These are phyloP conservation scores for Thielaviopsis populi DNA, from an alignment of 2,329 filamentous ascomycete genomes.

Conservation along the genomic window DNA sequence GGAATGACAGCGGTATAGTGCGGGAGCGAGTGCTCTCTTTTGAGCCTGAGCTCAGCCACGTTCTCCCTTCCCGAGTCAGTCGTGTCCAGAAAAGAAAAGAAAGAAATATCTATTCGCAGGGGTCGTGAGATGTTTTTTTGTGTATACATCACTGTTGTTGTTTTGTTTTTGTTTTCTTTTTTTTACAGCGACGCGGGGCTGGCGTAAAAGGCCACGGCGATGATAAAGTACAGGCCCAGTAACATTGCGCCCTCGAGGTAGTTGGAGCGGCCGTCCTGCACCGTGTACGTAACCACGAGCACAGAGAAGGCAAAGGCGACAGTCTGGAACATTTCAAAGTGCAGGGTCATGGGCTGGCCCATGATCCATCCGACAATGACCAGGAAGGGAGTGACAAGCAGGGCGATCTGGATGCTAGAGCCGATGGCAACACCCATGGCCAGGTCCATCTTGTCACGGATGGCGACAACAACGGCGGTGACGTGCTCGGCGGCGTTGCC, in stretches of 20 bases:
- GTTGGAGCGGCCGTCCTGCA: constrained; percentile 71
- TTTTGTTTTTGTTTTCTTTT: not conserved
- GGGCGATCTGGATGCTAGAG: constrained; percentile 67
- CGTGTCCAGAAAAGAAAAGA: too few species aligned
- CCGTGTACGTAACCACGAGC: constrained; percentile 58
- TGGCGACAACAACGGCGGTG: constrained; percentile 63
- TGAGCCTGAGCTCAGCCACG: not conserved
- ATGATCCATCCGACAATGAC: constrained; percentile 71
- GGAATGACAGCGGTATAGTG: not conserved
- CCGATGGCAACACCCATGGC: constrained; percentile 69
- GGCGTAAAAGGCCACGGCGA: constrained; percentile 45
- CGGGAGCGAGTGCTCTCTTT: not conserved
- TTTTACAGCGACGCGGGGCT: constrained; percentile 27
- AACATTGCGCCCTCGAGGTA: constrained; percentile 68
- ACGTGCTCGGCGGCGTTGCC: constrained; percentile 72
- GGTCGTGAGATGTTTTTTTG: not conserved
- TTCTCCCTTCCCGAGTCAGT: not conserved
- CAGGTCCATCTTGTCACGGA: constrained; percentile 62
- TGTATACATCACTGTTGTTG: not conserved
- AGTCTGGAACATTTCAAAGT: constrained; percentile 81
- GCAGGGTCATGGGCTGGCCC: constrained; percentile 56
- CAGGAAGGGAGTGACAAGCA: constrained; percentile 66
- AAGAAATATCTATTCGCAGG: too few species aligned
- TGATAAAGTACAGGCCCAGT: constrained; percentile 40
- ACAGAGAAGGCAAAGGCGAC: constrained; percentile 64